Evolutionary conservation across 129 eudicot species (phyloP), one percentile per base, ranked within the genome.

Genomic region (Chrysanthemum makinoi): DNA sequence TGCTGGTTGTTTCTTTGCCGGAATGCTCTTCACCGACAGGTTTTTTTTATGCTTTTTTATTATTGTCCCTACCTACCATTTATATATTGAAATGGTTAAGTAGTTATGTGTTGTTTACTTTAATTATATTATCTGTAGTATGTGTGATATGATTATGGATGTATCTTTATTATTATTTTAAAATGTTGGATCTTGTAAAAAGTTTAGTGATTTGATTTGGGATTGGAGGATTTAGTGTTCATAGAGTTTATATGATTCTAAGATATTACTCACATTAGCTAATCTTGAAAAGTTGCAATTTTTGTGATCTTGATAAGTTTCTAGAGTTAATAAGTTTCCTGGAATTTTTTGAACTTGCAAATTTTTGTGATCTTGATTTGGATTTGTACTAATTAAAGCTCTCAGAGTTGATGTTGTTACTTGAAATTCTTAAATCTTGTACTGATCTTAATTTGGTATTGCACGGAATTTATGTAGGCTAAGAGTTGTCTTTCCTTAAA

Each of bases 1-100:
- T 66, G 75, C 89, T 52, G 89, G 88, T 20, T 95, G 97, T 71
- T 95, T 95, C 77, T 95, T 86, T 68, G 97, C 87, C 62, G 99
- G 99, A 72, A 81, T 90, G 97, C 91, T 95, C 85, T 95, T 95
- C 89, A 87, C 97, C 77, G 88, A 85, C 95, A 95, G 96, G 99
- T 94, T 75, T 66, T 62, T 33, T 22, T 54, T n/a, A 61, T 61
- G 55, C 26, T 64, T 70, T 30, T 78, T 59, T 47, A 26, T 11
- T 39, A 39, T 7, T 77, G 77, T 70, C 77, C 81, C 81, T 52
- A 77, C 76, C 58, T 47, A 70, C 77, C 39, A 70, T 8, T 68
- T 16, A 54, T 63, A 44, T 62, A 8, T 24, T 69, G 76, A 43
- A 52, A 77, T 77, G 56, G 61, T 77, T 62, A 72, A 20, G 48